Evolutionary conservation across 2,329 filamentous ascomycete species (phyloP).

Genomic region (Ceratocystiopsis sp.): DNA sequence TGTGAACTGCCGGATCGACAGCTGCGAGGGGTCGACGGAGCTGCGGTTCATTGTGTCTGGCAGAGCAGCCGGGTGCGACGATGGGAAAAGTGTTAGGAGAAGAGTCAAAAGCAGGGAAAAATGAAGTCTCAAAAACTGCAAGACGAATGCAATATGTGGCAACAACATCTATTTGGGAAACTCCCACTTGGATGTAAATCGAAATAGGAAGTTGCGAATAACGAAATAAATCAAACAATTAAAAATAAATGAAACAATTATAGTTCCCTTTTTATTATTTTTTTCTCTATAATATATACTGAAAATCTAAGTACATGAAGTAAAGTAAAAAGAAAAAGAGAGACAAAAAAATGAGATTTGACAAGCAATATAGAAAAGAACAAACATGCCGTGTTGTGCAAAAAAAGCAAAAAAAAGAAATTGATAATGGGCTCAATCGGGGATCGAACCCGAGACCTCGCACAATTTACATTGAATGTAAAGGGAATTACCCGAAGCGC

Average conservation of each 20-base stretch:
- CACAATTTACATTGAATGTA: conserved; percentile 8
- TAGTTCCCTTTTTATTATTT: too few relatives aligned
- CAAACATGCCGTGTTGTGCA: neutral
- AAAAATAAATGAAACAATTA: neutral
- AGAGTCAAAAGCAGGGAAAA: too few relatives aligned
- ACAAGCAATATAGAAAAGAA: neutral
- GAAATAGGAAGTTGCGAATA: conserved; percentile 1
- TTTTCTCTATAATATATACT: too few relatives aligned
- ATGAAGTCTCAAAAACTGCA: too few relatives aligned
- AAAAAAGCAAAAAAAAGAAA: conserved; percentile 1
- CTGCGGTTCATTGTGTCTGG: neutral
- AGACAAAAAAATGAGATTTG: neutral
- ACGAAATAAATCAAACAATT: neutral
- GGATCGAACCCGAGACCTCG: conserved; percentile 12
- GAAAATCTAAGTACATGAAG: too few relatives aligned
- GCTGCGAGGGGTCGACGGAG: neutral
- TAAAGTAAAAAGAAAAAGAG: neutral
- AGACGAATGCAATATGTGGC: too few relatives aligned
- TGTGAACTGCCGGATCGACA: neutral
- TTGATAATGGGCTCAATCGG: conserved; percentile 9
- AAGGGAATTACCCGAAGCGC: conserved; percentile 10
- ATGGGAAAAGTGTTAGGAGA: too few relatives aligned
- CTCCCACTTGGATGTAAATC: neutral
- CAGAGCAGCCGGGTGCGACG: too few relatives aligned
- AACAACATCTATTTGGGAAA: too few relatives aligned